Evolutionary conservation across 164 flowering plant species (phyloP), one percentile per base, ranked within the genome.

Genomic region (Vitis rotundifolia): DNA sequence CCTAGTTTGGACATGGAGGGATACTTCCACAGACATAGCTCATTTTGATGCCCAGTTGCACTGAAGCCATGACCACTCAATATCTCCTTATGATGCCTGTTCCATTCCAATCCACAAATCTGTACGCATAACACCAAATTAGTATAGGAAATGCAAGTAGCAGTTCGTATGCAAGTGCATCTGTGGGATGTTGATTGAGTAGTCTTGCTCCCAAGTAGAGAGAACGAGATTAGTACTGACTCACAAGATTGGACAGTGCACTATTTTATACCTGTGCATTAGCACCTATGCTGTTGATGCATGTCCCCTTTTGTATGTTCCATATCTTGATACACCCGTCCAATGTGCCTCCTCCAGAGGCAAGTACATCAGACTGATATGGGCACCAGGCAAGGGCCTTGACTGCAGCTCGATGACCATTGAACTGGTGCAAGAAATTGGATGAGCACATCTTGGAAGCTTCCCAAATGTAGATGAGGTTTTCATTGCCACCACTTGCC

Each of bases 331-430:
- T 79, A 59, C 79, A 76, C 61, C 87, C 80, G 73, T 85, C 89
- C 0, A 50, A 8, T n/a, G 74, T 61, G 64, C 86, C 89, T 51
- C 91, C 85, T 18, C 88, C 89, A 18, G 87, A 81, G 61, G 89
- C 91, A 47, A 85, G 80, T 29, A 82, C 72, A 37, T 80, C 59
- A 49, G 54, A 61, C 63, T 84, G 78, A 69, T 85, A 69, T 1
- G 88, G 91, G 58, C 89, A 82, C 91, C 91, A 86, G 7, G 88
- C 88, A 12, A 86, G 84, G 54, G 89, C 87, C 78, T 84, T 85
- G n/a, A 87, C 86, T 26, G 89, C 86, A 22, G 85, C 86, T 5
- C 49, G 14, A 72, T 86, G 91, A 8, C 71, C 79, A 0, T 58
- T 63, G 9, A 86, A 59, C 22, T 69, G 59, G 63, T 78, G 69